Percentiles rank a stretch among this genome's conserved stretches.
phyloP scores from a whole-genome alignment of 1,139 yeast genomes.

The Taiozyma onychis region DNA sequence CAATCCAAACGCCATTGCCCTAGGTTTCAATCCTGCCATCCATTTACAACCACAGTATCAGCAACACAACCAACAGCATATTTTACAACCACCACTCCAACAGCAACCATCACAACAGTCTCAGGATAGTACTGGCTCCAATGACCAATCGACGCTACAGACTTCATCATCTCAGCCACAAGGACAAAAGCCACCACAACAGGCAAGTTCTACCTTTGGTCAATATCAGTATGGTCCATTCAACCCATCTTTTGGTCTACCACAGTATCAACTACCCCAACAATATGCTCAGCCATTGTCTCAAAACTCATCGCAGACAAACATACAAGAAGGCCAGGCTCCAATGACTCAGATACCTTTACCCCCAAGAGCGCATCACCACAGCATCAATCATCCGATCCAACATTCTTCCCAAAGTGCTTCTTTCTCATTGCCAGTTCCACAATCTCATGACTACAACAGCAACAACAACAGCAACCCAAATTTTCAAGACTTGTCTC shows the following conservation, averaged over 20 bases:
- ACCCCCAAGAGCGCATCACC: slow-evolving; percentile 1
- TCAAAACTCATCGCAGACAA: slow-evolving; percentile 10
- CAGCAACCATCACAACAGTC: slow-evolving; percentile 5
- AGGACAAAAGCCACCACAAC: slow-evolving; percentile 1
- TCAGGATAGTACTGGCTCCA: neutral
- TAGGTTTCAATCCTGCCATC: slow-evolving; percentile 20
- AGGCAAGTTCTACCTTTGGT: neutral
- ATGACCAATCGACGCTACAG: neutral
- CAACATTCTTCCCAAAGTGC: neutral
- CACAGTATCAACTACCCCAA: neutral
- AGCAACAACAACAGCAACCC: slow-evolving; percentile 12
- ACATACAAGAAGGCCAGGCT: neutral
- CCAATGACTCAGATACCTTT: slow-evolving; percentile 1
- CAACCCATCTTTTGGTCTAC: neutral
- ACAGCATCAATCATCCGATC: slow-evolving; percentile 1
- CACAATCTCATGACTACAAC: slow-evolving; percentile 2
- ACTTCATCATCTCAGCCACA: slow-evolving; percentile 1
- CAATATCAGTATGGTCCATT: neutral
- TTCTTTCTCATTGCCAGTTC: neutral
- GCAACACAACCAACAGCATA: slow-evolving; percentile 14
- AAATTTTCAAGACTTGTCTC: slow-evolving; percentile 9
- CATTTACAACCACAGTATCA: slow-evolving; percentile 18
- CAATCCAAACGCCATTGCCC: slow-evolving; percentile 33
- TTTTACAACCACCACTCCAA: slow-evolving; percentile 11
- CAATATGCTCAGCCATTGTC: neutral